Base-by-base conservation (phyloP, 106 monocot species). In the Amphibolis antarctica region DNA sequence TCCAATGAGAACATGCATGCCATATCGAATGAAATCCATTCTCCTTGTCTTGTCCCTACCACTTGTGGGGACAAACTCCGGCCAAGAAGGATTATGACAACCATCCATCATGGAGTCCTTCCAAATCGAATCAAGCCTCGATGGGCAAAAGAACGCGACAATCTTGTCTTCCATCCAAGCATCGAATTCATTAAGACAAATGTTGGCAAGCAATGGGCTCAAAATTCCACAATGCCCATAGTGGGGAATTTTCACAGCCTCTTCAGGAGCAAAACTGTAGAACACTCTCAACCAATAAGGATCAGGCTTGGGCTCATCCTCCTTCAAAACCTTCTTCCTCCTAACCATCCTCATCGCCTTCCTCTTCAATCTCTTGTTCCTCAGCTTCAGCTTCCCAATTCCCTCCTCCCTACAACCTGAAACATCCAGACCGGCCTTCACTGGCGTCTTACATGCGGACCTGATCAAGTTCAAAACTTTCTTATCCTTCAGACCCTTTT, bases 281-380 rank as follows among this genome's bases (percentile, higher is more conserved):
- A 96, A 96, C 6, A 79, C 66, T 46, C 94, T 74, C 60, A 96
- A 67, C 94, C 94, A 96, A 66, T 96, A 96, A 17, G 94, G 94
- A 20, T 96, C 94, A 0, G 94, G 94, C 67, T 96, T 96, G 4
- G 86, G 89, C 56, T 96, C 94, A 14, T 86, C 79, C 46, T 86
- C 86, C 59, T 90, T 77, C 67, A 96, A 53, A 10, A 86, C 55
- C 76, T 84, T 90, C 77, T 90, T 96, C 86, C 76, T 96, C 67
- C 82, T 81, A 55, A 54, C 82, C 75, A 69, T 69, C 70, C 84
- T 76, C 55, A 86, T 66, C 49, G 77, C 62, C 67, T 84, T 90
- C 75, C 89, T 66, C 78, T 86, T 96, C 74, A 86, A 52, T 74
- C 94, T 79, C 72, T 84, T 86, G 81, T 82, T 84, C 15, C 24